phyloP scores from a whole-genome alignment of 202 grass and related monocot species.

The Alloteropsis angusta region DNA sequence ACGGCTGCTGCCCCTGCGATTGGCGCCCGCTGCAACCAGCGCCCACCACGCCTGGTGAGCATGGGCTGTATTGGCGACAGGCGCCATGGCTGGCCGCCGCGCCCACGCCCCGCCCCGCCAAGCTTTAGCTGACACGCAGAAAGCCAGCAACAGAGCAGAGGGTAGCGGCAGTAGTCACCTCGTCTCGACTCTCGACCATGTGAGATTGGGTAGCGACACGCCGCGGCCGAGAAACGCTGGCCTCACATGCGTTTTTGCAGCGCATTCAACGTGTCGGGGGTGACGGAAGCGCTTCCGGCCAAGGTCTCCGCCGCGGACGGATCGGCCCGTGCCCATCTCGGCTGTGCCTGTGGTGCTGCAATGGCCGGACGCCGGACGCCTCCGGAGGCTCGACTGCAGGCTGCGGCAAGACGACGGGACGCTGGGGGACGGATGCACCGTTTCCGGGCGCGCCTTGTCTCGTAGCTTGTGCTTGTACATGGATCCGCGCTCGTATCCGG shows the following conservation, averaged over 20 bases:
- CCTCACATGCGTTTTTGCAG: not conserved
- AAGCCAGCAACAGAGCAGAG: not conserved
- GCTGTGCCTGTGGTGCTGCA: no score
- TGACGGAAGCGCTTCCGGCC: not conserved
- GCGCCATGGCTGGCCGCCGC: not conserved
- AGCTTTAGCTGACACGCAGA: slow-evolving; percentile 9
- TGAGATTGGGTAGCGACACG: not conserved
- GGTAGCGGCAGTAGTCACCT: not conserved
- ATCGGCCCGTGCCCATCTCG: no score
- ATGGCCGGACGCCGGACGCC: no score
- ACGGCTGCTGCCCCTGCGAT: not conserved
- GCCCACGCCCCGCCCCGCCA: not conserved
- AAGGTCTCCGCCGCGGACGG: no score
- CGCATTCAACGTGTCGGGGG: not conserved
- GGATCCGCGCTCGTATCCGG: no score
- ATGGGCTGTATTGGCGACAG: not conserved
- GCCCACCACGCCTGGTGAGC: not conserved
- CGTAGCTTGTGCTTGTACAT: no score
- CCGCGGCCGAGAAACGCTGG: not conserved
- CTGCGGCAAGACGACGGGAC: no score
- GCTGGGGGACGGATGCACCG: no score
- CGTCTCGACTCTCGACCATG: not conserved
- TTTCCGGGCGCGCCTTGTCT: no score
- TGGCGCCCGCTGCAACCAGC: not conserved
- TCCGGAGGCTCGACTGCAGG: no score